A percentile compares a stretch with the other conserved stretches of the same genome.
Evolutionary conservation across 495 filamentous ascomycete genomes (phyloP).

Genomic region (Durotheca rogersii): DNA sequence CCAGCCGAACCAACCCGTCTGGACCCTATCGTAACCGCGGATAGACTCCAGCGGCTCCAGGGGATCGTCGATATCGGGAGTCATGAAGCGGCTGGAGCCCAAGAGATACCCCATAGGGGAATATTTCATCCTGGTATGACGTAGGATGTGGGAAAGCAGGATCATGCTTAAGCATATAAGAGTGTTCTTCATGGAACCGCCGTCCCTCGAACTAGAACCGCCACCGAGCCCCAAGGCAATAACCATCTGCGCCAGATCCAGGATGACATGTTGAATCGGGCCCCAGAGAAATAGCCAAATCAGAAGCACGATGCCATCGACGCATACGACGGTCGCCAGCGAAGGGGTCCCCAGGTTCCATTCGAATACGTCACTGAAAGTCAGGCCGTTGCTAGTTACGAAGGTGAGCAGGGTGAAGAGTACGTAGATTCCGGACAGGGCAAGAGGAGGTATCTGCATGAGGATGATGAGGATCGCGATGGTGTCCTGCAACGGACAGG

Average conservation of each 20-base stretch:
- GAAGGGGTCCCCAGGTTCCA: conserved; percentile 64
- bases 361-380: conserved; percentile 52
- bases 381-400: conserved; percentile 62
- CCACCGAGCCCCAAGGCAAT: conserved; percentile 93
- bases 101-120: conserved; percentile 45
- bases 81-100: conserved; percentile 45
- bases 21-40: conserved; percentile 44
- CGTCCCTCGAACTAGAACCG: conserved; percentile 74
- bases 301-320: conserved; percentile 76
- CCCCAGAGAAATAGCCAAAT: conserved; percentile 91
- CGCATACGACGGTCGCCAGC: conserved; percentile 74
- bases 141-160: conserved; percentile 64
- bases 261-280: conserved; percentile 79
- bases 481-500: conserved; percentile 91
- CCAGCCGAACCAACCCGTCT: conserved; percentile 52
- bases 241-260: conserved; percentile 95
- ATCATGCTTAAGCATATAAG: conserved; percentile 81
- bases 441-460: conserved; percentile 89
- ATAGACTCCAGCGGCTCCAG: conserved; percentile 42
- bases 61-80: conserved; percentile 42
- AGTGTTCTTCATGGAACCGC: conserved; percentile 65
- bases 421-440: conserved; percentile 86
- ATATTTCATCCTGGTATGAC: conserved; percentile 53
- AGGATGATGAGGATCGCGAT: conserved; percentile 97
- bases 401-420: conserved; percentile 93